These are phyloP conservation scores for Aquilaria agallochum DNA, from an alignment of 441 rosid genomes.

Conservation along the genomic window DNA sequence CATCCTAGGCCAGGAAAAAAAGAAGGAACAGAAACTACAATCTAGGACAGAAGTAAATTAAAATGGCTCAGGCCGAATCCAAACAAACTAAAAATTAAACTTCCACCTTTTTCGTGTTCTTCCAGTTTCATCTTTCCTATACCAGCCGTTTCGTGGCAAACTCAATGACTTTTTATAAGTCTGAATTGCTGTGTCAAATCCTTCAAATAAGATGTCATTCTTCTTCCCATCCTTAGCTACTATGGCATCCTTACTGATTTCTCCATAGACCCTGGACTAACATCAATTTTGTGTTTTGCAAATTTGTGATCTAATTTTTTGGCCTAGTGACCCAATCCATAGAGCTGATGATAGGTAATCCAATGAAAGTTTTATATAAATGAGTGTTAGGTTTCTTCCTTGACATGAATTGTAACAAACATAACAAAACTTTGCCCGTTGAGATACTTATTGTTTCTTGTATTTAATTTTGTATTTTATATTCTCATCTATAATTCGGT, in stretches of 20 bases:
- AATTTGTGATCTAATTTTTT: too few species aligned
- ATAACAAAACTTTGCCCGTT: too few species aligned
- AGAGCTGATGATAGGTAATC: too few species aligned
- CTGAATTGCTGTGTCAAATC: slow-evolving; percentile 23
- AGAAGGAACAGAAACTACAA: slow-evolving; percentile 4
- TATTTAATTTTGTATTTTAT: too few species aligned
- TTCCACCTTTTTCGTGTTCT: slow-evolving; percentile 48
- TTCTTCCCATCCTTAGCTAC: slow-evolving; percentile 25
- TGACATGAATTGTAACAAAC: too few species aligned
- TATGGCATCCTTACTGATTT: slow-evolving; percentile 38
- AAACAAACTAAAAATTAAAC: neutral
- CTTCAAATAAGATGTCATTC: slow-evolving; percentile 30
- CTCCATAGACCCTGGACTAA: slow-evolving; percentile 24
- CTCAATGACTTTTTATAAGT: slow-evolving; percentile 34
- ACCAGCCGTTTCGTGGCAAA: slow-evolving; percentile 40
- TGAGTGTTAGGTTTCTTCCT: too few species aligned
- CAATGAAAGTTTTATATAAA: too few species aligned
- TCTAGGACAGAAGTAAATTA: neutral
- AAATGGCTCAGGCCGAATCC: neutral
- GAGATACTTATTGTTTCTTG: too few species aligned
- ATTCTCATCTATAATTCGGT: too few species aligned
- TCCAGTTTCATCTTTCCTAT: slow-evolving; percentile 53
- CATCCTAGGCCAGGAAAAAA: slow-evolving; percentile 33
- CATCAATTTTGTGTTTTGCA: too few species aligned
- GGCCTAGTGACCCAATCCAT: too few species aligned